phyloP scores from a whole-genome alignment of 768 basidiomycete species.

The Hortiboletus campestris region DNA sequence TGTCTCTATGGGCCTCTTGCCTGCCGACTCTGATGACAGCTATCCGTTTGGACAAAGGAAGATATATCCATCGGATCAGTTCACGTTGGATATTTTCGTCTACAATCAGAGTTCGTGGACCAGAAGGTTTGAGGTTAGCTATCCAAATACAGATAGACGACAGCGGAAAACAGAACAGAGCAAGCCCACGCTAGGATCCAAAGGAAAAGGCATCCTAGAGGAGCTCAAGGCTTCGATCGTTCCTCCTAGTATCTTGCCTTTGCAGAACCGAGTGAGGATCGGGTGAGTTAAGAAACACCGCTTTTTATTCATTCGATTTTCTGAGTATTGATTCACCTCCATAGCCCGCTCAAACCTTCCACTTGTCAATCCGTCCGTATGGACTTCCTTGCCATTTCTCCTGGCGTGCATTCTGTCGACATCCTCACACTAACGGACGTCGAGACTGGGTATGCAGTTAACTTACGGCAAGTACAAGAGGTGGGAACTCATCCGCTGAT shows the following conservation, averaged over 20 bases:
- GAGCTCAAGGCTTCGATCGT: slow-evolving; percentile 30
- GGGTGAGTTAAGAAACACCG: slow-evolving; percentile 51
- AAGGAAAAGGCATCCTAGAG: slow-evolving; percentile 23
- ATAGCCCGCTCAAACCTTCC: slow-evolving; percentile 72
- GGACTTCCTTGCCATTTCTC: slow-evolving; percentile 77
- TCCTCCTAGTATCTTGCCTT: slow-evolving; percentile 63
- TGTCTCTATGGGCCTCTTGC: slow-evolving; percentile 61
- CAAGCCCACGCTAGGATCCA: slow-evolving; percentile 14
- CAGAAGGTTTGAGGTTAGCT: slow-evolving; percentile 73
- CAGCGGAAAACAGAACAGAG: slow-evolving; percentile 35
- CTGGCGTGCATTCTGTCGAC: slow-evolving; percentile 78
- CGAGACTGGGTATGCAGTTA: slow-evolving; percentile 69
- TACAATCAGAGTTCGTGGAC: slow-evolving; percentile 79
- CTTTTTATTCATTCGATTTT: neutral
- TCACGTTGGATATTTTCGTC: slow-evolving; percentile 84
- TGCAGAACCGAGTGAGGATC: slow-evolving; percentile 76
- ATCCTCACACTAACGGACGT: slow-evolving; percentile 71
- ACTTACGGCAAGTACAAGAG: slow-evolving; percentile 55
- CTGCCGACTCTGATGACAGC: slow-evolving; percentile 18
- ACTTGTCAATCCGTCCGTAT: slow-evolving; percentile 86
- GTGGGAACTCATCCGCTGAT: neutral
- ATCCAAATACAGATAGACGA: slow-evolving; percentile 53
- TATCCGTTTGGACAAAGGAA: slow-evolving; percentile 33
- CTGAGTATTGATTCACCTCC: slow-evolving; percentile 1
- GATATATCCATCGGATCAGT: slow-evolving; percentile 72